Evolutionary conservation across 1,139 yeast species (phyloP), one percentile per base, ranked within the genome.

Genomic region (Debaryomycetaceae sp.): DNA sequence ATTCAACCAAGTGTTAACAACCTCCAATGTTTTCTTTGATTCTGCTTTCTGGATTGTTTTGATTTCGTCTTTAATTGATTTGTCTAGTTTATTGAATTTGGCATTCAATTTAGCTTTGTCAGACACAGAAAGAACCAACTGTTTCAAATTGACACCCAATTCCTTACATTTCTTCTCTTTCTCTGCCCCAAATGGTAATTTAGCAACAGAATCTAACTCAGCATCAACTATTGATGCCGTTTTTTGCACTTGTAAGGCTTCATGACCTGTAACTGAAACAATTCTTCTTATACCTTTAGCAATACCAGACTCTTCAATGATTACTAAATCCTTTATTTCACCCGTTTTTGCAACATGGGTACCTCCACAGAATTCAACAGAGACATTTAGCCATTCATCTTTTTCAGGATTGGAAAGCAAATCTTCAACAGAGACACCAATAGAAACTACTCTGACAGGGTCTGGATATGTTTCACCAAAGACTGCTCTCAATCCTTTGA

Each of bases 401-500:
- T 78, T 85, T 22, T 67, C 50, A 51, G 98, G 96, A 51, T 83
- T 73, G 8, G 75, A 71, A 48, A 91, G 61, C 51, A 92, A 71
- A 5, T 86, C 94, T 17, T 87, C 92, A 37, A 94, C 87, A 36
- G 96, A 81, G 34, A 79, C 85, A 58, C 99, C 99, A 56, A 94
- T 87, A 30, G 96, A 87, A 41, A 92, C 97, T 52, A 92, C 98
- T 62, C 98, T 82, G 29, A 92, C 99, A 35, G 98, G 99, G 58
- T 92, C 98, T 31, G 99, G 99, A 60, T 92, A 92, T 4, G 96
- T 88, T 73, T 92, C 99, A 54, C 98, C 98, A 58, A 92, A 94
- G 33, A 92, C 98, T 40, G 98, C 98, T 67, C 98, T 87, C 41
- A 94, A 81, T 19, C 98, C 95, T 49, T 66, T 68, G 52, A 92